phyloP scores from a whole-genome alignment of 2,329 filamentous ascomycete species.

The Monosporascus sp. region DNA sequence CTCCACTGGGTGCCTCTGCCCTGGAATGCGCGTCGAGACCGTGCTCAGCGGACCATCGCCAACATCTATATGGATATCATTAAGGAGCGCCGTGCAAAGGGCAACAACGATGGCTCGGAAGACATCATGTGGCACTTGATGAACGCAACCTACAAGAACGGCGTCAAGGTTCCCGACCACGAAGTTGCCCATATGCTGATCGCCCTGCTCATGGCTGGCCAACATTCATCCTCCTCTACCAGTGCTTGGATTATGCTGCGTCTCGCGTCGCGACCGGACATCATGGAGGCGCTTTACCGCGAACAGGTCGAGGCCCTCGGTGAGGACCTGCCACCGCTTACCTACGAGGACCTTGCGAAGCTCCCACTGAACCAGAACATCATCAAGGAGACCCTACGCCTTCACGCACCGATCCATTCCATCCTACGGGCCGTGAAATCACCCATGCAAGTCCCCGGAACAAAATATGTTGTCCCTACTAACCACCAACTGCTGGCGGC shows the following conservation, averaged over 20 bases:
- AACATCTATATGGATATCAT: constrained; percentile 81
- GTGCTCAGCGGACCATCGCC: constrained; percentile 74
- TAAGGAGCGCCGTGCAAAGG: constrained; percentile 55
- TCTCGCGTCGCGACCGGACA: constrained; percentile 69
- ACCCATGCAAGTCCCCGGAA: constrained; percentile 78
- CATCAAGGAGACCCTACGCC: constrained; percentile 84
- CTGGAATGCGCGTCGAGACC: constrained; percentile 78
- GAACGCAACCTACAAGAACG: constrained; percentile 80
- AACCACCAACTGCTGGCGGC: constrained; percentile 78
- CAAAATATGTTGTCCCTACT: constrained; percentile 75
- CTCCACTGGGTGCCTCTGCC: constrained; percentile 83
- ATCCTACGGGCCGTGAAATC: constrained; percentile 90
- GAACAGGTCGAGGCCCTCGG: constrained; percentile 76
- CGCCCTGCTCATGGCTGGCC: constrained; percentile 84
- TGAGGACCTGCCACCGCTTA: constrained; percentile 65
- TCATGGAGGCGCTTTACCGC: constrained; percentile 74
- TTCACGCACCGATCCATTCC: constrained; percentile 90
- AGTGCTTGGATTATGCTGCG: constrained; percentile 80
- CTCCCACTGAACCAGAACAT: constrained; percentile 78
- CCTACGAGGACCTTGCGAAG: constrained; percentile 71
- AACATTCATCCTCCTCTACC: constrained; percentile 82
- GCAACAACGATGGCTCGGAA: constrained; percentile 42
- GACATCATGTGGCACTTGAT: constrained; percentile 93
- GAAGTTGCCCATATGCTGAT: constrained; percentile 94
- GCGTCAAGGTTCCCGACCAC: constrained; percentile 69